phyloP scores from a whole-genome alignment of 495 filamentous ascomycete species.

The Xylaria longipes region DNA sequence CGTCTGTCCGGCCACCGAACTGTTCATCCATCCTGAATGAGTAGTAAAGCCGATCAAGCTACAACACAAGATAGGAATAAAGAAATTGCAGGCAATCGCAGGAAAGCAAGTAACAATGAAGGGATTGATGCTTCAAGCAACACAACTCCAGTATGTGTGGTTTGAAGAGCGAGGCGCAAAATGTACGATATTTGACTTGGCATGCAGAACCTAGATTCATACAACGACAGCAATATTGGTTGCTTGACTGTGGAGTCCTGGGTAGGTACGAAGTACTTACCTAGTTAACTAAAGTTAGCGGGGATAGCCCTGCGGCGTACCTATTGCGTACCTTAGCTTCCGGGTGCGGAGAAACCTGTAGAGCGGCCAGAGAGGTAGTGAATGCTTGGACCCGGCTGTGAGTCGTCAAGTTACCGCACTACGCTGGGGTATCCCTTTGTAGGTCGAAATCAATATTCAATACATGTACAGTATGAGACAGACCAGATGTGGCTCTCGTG shows the following conservation, averaged over 20 bases:
- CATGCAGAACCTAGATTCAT: not conserved
- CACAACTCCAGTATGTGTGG: not conserved
- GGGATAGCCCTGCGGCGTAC: not conserved
- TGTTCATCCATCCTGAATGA: slow-evolving; percentile 49
- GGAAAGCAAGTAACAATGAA: not conserved
- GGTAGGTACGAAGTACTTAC: too few species aligned
- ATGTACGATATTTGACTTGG: not conserved
- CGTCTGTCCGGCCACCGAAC: slow-evolving; percentile 58
- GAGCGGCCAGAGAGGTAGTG: not conserved
- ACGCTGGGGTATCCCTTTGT: too few species aligned
- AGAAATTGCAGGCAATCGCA: too few species aligned
- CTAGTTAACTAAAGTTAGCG: not conserved
- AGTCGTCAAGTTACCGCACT: too few species aligned
- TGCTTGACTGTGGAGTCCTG: not conserved
- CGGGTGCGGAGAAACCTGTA: slow-evolving; percentile 6
- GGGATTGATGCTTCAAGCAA: not conserved
- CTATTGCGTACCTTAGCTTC: not conserved
- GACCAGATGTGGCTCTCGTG: too few species aligned
- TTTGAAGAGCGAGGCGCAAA: not conserved
- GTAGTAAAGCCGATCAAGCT: not conserved
- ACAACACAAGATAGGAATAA: not conserved
- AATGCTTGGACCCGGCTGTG: too few species aligned
- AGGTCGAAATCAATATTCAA: too few species aligned
- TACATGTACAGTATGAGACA: too few species aligned
- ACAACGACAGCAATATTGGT: not conserved